These are phyloP conservation scores for Tritrichomonas foetus DNA, from an alignment of 208 protist genomes.

Conservation along the genomic window DNA sequence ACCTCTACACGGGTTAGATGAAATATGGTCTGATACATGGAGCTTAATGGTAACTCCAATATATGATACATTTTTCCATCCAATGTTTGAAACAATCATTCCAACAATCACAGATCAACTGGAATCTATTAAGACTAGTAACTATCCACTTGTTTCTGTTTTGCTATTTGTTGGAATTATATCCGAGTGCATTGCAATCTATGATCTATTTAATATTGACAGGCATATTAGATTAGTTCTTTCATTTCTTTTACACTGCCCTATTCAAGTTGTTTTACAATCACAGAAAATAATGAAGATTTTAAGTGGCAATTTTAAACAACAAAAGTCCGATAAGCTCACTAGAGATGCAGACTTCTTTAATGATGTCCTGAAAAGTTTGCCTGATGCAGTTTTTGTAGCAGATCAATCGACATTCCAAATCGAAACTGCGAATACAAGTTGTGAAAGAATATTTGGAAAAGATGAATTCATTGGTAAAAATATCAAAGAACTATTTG, in stretches of 20 bases:
- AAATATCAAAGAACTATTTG: too few species aligned
- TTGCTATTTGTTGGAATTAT: not conserved
- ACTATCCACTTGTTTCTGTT: not conserved
- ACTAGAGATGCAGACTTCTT: not conserved
- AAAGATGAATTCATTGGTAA: too few species aligned
- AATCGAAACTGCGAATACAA: too few species aligned
- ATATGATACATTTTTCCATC: not conserved
- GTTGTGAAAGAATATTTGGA: too few species aligned
- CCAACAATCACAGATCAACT: not conserved
- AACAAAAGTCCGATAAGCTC: not conserved
- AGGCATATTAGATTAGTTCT: not conserved
- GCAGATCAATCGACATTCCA: too few species aligned
- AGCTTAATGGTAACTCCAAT: not conserved
- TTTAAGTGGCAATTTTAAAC: not conserved
- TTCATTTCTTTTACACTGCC: not conserved
- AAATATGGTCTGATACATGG: not conserved
- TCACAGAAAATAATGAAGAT: not conserved
- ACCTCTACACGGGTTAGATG: not conserved
- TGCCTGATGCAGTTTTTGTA: conserved; percentile 7
- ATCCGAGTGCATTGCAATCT: not conserved
- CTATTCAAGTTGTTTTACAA: not conserved
- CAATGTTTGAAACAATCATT: not conserved
- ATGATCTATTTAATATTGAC: not conserved
- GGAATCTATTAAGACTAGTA: not conserved
- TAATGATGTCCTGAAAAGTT: not conserved